Evolutionary conservation across 805 yeast genomes (phyloP).

Genomic region (Candida corydali): DNA sequence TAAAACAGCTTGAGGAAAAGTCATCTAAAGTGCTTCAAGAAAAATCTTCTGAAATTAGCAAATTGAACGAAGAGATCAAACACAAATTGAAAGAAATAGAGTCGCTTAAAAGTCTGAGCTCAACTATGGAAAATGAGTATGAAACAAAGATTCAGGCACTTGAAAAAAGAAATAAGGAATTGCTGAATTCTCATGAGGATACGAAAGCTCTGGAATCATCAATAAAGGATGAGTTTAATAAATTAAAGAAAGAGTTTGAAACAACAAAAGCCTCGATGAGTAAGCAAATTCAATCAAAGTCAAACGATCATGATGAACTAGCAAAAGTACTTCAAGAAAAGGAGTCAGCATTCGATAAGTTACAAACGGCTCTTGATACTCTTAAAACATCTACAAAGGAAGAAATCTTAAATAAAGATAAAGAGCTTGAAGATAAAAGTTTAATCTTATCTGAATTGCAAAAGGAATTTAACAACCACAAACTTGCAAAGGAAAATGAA

Average conservation of each 20-base stretch:
- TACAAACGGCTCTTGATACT: conserved; percentile 3
- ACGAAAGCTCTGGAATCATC: neutral
- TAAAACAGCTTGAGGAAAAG: conserved; percentile 2
- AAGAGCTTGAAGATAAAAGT: no score
- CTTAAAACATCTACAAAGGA: no score
- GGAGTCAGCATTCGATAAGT: neutral
- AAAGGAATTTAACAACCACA: no score
- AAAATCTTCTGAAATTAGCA: no score
- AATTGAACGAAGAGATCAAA: no score
- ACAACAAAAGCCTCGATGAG: neutral
- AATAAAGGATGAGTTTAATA: neutral
- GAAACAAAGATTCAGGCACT: neutral
- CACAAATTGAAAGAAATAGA: no score
- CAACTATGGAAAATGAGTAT: conserved; percentile 1
- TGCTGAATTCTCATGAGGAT: neutral
- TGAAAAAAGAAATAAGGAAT: conserved; percentile 4
- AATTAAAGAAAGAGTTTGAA: neutral
- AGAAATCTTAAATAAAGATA: neutral
- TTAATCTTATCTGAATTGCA: no score
- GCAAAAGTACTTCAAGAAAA: conserved; percentile 1
- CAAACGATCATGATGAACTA: conserved; percentile 1
- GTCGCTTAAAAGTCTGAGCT: no score
- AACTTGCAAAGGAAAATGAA: no score
- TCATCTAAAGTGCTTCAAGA: no score
- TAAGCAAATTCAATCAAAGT: neutral